These are phyloP conservation scores for Petasospora fabianii DNA, from an alignment of 1,139 yeast genomes.

Conservation along the genomic window DNA sequence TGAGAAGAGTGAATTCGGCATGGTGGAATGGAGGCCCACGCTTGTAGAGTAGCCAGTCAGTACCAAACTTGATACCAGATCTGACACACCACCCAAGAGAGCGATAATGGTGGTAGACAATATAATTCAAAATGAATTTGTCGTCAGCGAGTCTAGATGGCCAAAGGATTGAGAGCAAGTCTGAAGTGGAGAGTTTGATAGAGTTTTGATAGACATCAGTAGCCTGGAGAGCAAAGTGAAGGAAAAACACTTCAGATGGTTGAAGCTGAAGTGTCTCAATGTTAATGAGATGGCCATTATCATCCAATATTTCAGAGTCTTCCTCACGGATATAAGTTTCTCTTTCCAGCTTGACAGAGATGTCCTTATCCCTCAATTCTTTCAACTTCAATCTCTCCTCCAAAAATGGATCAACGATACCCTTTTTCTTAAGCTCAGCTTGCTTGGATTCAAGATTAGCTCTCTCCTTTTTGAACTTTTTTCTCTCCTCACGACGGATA, in stretches of 20 bases:
- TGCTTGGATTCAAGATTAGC: conserved; percentile 32
- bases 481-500: conserved; percentile 67
- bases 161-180: conserved; percentile 34
- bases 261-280: conserved; percentile 72
- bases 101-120: conserved; percentile 81
- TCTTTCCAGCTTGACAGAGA: conserved; percentile 26
- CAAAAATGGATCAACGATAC: conserved; percentile 32
- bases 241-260: conserved; percentile 72
- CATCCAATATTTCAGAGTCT: conserved; percentile 39
- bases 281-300: conserved; percentile 36
- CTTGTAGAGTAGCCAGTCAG: conserved; percentile 74
- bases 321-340: conserved; percentile 35
- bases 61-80: conserved; percentile 88
- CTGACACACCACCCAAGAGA: conserved; percentile 94
- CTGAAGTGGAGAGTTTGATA: conserved; percentile 25
- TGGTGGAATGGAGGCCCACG: conserved; percentile 95
- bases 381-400: conserved; percentile 31
- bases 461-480: conserved; percentile 61
- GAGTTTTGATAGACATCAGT: too few relatives aligned
- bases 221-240: conserved; percentile 44
- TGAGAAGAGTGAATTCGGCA: conserved; percentile 74
- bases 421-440: conserved; percentile 31
- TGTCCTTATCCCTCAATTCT: conserved; percentile 32
- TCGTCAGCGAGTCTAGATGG: conserved; percentile 31
- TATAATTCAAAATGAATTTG: conserved; percentile 52